phyloP scores from a whole-genome alignment of 495 filamentous ascomycete species.

The Polyplosphaeria fusca region DNA sequence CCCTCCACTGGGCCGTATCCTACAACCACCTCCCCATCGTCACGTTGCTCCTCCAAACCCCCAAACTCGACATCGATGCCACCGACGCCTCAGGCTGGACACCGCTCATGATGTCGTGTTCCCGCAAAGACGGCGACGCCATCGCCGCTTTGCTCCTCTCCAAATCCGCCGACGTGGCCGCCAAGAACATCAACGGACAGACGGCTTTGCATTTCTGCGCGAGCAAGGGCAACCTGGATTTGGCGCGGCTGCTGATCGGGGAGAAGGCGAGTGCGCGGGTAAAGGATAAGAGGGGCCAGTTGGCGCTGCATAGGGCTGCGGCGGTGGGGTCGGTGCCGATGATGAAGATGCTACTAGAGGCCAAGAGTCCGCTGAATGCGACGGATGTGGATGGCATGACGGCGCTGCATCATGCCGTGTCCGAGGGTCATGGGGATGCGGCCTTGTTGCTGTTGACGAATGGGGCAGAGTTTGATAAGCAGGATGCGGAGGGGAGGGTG shows the following conservation, averaged over 20 bases:
- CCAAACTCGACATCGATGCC: conserved; percentile 82
- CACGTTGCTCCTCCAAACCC: conserved; percentile 62
- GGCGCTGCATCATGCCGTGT: conserved; percentile 85
- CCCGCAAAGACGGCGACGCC: conserved; percentile 65
- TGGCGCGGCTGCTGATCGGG: conserved; percentile 71
- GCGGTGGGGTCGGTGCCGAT: conserved; percentile 86
- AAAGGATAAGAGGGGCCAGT: conserved; percentile 80
- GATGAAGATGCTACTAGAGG: conserved; percentile 71
- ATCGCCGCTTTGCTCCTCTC: conserved; percentile 70
- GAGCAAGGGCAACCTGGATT: conserved; percentile 81
- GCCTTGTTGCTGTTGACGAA: conserved; percentile 77
- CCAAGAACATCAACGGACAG: conserved; percentile 57
- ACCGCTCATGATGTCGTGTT: conserved; percentile 87
- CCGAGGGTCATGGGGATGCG: conserved; percentile 89
- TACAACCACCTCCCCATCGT: conserved; percentile 76
- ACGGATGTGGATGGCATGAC: conserved; percentile 82
- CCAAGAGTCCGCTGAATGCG: conserved; percentile 69
- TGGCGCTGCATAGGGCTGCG: conserved; percentile 86
- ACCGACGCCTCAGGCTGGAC: conserved; percentile 92
- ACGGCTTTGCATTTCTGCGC: conserved; percentile 89
- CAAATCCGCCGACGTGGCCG: conserved; percentile 79
- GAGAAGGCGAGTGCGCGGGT: conserved; percentile 76
- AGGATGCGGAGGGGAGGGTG: conserved; percentile 65
- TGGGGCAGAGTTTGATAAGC: conserved; percentile 78
- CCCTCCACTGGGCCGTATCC: conserved; percentile 93